These are phyloP conservation scores for Flaveria sonorensis DNA, from an alignment of 129 eudicot species.

Conservation along the genomic window DNA sequence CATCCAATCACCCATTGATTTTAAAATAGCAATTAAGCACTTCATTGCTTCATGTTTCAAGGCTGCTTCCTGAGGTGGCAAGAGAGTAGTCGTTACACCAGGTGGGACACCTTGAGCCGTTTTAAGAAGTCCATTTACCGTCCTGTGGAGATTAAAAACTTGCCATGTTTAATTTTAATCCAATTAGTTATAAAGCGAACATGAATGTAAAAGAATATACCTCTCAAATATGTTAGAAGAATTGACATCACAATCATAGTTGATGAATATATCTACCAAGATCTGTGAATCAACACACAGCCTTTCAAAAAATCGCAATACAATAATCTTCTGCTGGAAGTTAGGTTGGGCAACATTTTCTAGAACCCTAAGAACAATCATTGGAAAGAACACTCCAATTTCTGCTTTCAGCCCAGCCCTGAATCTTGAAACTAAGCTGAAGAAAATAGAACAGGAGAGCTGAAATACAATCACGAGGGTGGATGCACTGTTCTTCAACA, in stretches of 20 bases:
- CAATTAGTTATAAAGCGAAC: not conserved
- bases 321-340: slow-evolving; percentile 95
- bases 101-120: slow-evolving; percentile 99
- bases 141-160: slow-evolving; percentile 47
- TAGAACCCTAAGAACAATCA: slow-evolving; percentile 93
- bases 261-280: slow-evolving; percentile 91
- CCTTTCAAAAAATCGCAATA: slow-evolving; percentile 84
- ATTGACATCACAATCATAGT: slow-evolving; percentile 96
- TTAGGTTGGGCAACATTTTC: slow-evolving; percentile 97
- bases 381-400: slow-evolving; percentile 97
- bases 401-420: slow-evolving; percentile 99
- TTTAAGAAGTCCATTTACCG: slow-evolving; percentile 96
- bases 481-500: slow-evolving; percentile 98
- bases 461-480: slow-evolving; percentile 93
- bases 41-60: slow-evolving; percentile 95
- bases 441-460: slow-evolving; percentile 98
- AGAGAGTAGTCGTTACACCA: slow-evolving; percentile 73
- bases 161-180: not conserved
- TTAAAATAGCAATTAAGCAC: slow-evolving; percentile 80
- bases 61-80: slow-evolving; percentile 89
- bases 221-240: slow-evolving; percentile 98
- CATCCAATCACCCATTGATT: slow-evolving; percentile 99
- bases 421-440: slow-evolving; percentile 93
- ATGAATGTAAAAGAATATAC: slow-evolving; percentile 45
- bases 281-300: slow-evolving; percentile 94